phyloP scores from a whole-genome alignment of 2,329 filamentous ascomycete species.

The Grosmannia huntii region DNA sequence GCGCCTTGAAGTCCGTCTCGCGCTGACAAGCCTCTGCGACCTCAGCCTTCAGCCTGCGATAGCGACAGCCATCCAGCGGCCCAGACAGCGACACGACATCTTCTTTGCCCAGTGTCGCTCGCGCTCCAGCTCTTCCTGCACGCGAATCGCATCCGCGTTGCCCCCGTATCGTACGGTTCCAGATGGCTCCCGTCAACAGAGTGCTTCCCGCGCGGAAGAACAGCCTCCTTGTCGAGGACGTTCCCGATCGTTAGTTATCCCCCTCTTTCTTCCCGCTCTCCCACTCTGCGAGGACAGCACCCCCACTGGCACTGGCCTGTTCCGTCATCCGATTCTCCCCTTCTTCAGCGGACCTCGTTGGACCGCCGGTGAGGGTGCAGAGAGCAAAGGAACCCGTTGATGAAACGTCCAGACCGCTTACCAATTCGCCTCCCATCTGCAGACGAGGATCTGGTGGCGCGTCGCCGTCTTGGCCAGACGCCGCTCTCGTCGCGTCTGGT shows the following conservation, averaged over 20 bases:
- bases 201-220: constrained; percentile 35
- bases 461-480: constrained; percentile 84
- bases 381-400: neutral
- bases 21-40: neutral
- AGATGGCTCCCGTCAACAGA: constrained; percentile 14
- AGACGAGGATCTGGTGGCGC: constrained; percentile 66
- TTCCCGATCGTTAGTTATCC: constrained; percentile 33
- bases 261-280: neutral
- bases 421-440: constrained; percentile 2
- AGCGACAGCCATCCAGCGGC: neutral
- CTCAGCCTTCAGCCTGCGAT: neutral
- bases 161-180: neutral
- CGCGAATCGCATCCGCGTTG: neutral
- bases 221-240: constrained; percentile 37
- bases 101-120: neutral
- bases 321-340: neutral
- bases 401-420: neutral
- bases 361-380: neutral
- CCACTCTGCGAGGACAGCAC: neutral
- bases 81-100: neutral
- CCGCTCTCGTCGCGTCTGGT: constrained; percentile 75
- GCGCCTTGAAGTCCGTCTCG: neutral
- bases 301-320: neutral
- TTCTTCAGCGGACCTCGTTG: neutral
- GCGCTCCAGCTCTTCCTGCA: neutral